Base-by-base conservation (phyloP, 768 basidiomycete genomes). In the Leucocoprinus leucothites region DNA sequence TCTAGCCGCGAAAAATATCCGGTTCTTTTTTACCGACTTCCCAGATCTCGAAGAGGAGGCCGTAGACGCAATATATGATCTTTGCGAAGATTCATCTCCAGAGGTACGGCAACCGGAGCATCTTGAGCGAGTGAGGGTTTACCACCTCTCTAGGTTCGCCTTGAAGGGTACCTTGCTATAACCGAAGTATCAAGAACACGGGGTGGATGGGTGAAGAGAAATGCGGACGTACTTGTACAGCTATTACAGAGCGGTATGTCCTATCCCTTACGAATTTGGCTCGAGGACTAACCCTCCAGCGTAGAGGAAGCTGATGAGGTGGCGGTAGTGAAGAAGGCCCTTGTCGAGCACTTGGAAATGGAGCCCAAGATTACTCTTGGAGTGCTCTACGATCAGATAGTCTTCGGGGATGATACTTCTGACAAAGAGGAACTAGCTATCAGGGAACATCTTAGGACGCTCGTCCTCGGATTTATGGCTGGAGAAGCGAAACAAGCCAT, bases 51-150 rank as follows among this genome's bases (percentile, higher is more conserved):
- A 87, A 64, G 88, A 89, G 60, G 80, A 80, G 19, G 85, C 85
- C 5, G 87, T 89, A 63, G 85, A 89, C 61, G 84, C 85, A n/a
- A 78, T 89, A 11, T 89, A 89, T 61, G 87, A 89, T 69, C 70
- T 89, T 0, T 89, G 87, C 64, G 87, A 89, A 66, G 87, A 89
- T 70, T 79, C 79, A 46, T 77, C 78, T 36, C 60, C 76, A 11
- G 70, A 71, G 59, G 86, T 86, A 60, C 41, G 74, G 18, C 49
- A 31, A 18, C 43, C 25, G 45, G 42, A 28, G n/a, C 14, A n/a
- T 35, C 36, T 8, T n/a, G 35, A 48, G 47, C 57, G 48, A n/a
- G 28, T 21, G 14, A 38, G 16, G 16, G 16, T 28, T 46, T 28
- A 48, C 18, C 19, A 21, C 51, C 56, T 22, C 26, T 56, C 8